Base-by-base conservation (phyloP, 306 rosid species). In the Prinsepia uniflora region DNA sequence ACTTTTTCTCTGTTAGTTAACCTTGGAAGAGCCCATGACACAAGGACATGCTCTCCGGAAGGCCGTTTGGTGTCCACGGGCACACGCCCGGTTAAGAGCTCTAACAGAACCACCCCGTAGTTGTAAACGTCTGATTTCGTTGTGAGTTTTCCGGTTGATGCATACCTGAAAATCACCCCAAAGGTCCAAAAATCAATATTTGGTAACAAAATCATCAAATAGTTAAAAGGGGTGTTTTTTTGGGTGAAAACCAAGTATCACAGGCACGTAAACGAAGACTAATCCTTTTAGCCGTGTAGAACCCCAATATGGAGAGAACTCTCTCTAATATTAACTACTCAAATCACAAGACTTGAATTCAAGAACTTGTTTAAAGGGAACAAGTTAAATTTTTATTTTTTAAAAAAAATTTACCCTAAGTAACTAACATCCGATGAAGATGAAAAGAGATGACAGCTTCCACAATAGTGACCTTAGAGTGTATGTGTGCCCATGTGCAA, bases 21-120 rank as follows among this genome's bases (percentile, higher is more conserved):
- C 81, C 88, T 84, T 68, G 99, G 96, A 82, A 95, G 96, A 76
- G 96, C 97, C 97, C 97, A 95, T 41, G 96, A 84, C 73, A 95
- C 99, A 46, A 95, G 99, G 62, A 91, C 93, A 59, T 95, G 97
- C 76, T 91, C 96, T 71, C 97, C 97, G 2, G 86, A 81, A 20
- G 96, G 87, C 15, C 97, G 77, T 71, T 87, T 89, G 63, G 84
- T 85, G 70, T 95, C 97, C 19, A 95, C 89, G 0, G 99, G 96
- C 18, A 91, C 88, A 17, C 99, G 91, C 69, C 99, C 99, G 2
- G 99, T 95, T 20, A 95, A 78, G 61, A 95, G 79, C 88, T 91
- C 99, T 4, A 95, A 78, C 76, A 95, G 97, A 67, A 95, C 97
- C 64, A 95, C 96, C 0, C 99, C 99, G 13, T 85, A 95, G 88